Evolutionary conservation across 169 alveolate genomes (phyloP), one percentile per base, ranked within the genome.

Genomic region (Plasmodium berghei): DNA sequence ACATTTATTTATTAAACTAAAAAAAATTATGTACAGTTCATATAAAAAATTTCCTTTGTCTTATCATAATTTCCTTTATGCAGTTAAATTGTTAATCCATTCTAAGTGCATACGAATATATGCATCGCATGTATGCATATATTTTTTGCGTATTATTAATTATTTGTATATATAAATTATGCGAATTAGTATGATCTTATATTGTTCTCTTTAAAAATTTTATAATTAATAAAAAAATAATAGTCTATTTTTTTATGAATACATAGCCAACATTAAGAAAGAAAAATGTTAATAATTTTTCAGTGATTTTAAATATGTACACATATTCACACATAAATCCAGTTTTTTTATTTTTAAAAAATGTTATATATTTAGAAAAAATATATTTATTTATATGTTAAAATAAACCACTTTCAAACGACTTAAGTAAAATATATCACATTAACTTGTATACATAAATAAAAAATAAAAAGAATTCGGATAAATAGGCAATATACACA

Each of bases 1-100:
- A 34, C 6, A 34, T 34, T 34, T 34, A 34, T 34, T 34, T 34
- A 34, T 34, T 34, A 34, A 34, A 34, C 42, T 2, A 34, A 73
- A 73, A 73, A 73, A 73, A 73, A 73, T 34, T 58, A 56, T 56
- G 72, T 34, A 73, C 72, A 34, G 58, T 73, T 40, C 71, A 73
- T 58, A 59, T 26, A 20, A 73, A 67, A 70, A 20, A 9, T 61
- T 61, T 74, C 42, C 5, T 42, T 69, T 74, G 88, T 74, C 88
- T 74, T 74, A 74, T 52, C 42, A 22, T 34, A 75, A 62, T 42
- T 67, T 67, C 62, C 34, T 67, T 67, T 18, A 70, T 22, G 22
- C 24, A 70, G 66, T 14, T 9, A 70, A 70, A 22, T 20, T 22
- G 12, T 52, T 18, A 70, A 52, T 49, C 54, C 63, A 67, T 70